Evolutionary conservation across 2,329 filamentous ascomycete species (phyloP).

Genomic region (Aureobasidium sp.): DNA sequence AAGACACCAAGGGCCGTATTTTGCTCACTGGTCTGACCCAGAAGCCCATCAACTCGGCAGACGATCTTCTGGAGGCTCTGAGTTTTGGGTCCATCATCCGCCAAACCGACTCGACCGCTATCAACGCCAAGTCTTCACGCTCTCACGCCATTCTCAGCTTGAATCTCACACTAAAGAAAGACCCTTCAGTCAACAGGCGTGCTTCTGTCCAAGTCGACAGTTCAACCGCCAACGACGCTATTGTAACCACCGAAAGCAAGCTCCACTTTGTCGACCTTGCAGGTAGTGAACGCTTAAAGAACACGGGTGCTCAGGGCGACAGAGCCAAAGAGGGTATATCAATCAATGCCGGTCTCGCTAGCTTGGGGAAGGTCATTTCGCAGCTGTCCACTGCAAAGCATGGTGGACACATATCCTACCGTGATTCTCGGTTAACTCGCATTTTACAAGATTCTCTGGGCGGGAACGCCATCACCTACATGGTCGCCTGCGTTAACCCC

Average conservation of each 20-base stretch:
- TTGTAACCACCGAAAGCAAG: constrained; percentile 91
- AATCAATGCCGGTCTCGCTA: constrained; percentile 92
- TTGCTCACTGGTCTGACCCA: constrained; percentile 84
- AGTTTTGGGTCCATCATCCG: constrained; percentile 91
- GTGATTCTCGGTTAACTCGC: constrained; percentile 93
- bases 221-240: constrained; percentile 56
- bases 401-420: constrained; percentile 90
- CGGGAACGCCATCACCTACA: constrained; percentile 96
- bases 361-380: constrained; percentile 94
- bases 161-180: constrained; percentile 80
- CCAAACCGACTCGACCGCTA: constrained; percentile 92
- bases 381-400: constrained; percentile 85
- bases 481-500: constrained; percentile 97
- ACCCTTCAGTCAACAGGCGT: constrained; percentile 56
- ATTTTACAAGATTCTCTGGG: constrained; percentile 93
- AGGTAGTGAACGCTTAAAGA: constrained; percentile 92
- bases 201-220: constrained; percentile 79
- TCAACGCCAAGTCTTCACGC: constrained; percentile 94
- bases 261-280: constrained; percentile 97
- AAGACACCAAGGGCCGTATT: constrained; percentile 91
- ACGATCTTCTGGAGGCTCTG: constrained; percentile 80
- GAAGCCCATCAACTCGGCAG: constrained; percentile 79
- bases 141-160: constrained; percentile 96
- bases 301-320: constrained; percentile 91
- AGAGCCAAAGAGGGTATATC: constrained; percentile 93